A percentile compares a stretch with the other conserved stretches of the same genome.
Evolutionary conservation across 106 monocot genomes (phyloP).

Genomic region (Triglochin maritima): DNA sequence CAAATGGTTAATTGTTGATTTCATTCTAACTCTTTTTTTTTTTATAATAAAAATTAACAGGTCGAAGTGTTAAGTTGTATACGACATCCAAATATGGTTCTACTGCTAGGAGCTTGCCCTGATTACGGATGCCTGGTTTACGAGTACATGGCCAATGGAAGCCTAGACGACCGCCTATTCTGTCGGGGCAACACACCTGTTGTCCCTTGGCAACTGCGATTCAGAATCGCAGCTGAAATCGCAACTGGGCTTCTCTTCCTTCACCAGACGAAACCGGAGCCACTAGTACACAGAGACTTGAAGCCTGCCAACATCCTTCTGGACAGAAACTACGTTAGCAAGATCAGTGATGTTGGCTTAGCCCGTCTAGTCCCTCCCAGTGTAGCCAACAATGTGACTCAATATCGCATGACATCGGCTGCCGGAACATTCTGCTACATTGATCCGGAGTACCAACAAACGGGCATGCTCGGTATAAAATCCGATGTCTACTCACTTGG

Average conservation of each 20-base stretch:
- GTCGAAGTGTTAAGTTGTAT: slow-evolving; percentile 11
- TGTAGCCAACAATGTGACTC: slow-evolving; percentile 8
- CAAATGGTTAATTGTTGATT: not conserved
- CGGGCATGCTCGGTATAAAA: slow-evolving; percentile 12
- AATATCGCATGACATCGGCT: slow-evolving; percentile 7
- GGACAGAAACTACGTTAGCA: slow-evolving; percentile 4
- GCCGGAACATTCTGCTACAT: slow-evolving; percentile 18
- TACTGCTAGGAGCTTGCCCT: slow-evolving; percentile 12
- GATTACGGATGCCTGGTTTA: not conserved
- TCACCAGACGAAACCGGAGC: slow-evolving; percentile 14
- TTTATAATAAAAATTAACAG: not conserved
- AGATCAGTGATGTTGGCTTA: slow-evolving; percentile 5
- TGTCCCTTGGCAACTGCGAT: slow-evolving; percentile 13
- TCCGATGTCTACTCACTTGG: slow-evolving; percentile 14
- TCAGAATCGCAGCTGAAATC: slow-evolving; percentile 9
- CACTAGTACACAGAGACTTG: slow-evolving; percentile 11
- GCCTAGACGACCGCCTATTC: slow-evolving; percentile 10
- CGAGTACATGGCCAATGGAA: slow-evolving; percentile 14
- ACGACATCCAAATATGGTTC: slow-evolving; percentile 15
- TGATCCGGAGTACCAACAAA: slow-evolving; percentile 18
- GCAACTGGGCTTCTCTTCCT: slow-evolving; percentile 13
- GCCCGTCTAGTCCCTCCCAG: slow-evolving; percentile 13
- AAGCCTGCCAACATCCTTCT: slow-evolving; percentile 15
- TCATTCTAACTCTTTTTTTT: not conserved
- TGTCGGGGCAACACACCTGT: not conserved